phyloP scores from a whole-genome alignment of 1,284 basidiomycete species.

The Ceratobasidium sp. region DNA sequence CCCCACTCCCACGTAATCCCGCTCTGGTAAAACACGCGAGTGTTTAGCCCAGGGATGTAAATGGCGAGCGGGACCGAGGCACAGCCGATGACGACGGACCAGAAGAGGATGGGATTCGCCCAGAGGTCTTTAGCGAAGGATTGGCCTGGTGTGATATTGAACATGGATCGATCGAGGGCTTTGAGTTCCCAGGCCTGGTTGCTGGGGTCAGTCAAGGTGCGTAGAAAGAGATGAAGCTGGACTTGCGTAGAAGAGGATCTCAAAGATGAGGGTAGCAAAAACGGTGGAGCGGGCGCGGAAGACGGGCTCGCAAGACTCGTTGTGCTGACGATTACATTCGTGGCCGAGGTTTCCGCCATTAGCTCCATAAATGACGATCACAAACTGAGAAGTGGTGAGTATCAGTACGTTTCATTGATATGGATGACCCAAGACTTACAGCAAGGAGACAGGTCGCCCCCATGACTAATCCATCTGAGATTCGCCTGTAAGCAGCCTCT shows the following conservation, averaged over 20 bases:
- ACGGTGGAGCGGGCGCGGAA: conserved; percentile 69
- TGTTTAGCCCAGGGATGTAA: conserved; percentile 60
- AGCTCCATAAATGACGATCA: conserved; percentile 69
- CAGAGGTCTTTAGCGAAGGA: conserved; percentile 62
- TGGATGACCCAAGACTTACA: conserved; percentile 19
- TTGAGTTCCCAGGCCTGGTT: conserved; percentile 44
- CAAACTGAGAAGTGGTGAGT: conserved; percentile 55
- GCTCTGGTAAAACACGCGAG: conserved; percentile 60
- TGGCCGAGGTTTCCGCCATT: conserved; percentile 64
- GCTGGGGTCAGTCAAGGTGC: not conserved
- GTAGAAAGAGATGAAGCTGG: not conserved
- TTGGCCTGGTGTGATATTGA: conserved; percentile 44
- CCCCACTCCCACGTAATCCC: conserved; percentile 65
- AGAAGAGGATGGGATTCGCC: conserved; percentile 68
- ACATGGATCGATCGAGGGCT: conserved; percentile 43
- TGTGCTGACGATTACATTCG: conserved; percentile 64
- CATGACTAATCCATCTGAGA: conserved; percentile 72
- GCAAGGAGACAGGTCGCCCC: conserved; percentile 64
- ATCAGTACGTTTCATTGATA: not conserved
- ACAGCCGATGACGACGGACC: conserved; percentile 64
- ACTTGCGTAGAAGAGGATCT: conserved; percentile 59
- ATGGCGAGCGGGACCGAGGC: conserved; percentile 65
- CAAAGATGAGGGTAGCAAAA: conserved; percentile 68
- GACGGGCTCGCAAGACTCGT: conserved; percentile 60
- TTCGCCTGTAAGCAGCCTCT: not conserved